Conservation (phyloP, 805 yeast genomes). For the Jamesozyma lodderae region DNA sequence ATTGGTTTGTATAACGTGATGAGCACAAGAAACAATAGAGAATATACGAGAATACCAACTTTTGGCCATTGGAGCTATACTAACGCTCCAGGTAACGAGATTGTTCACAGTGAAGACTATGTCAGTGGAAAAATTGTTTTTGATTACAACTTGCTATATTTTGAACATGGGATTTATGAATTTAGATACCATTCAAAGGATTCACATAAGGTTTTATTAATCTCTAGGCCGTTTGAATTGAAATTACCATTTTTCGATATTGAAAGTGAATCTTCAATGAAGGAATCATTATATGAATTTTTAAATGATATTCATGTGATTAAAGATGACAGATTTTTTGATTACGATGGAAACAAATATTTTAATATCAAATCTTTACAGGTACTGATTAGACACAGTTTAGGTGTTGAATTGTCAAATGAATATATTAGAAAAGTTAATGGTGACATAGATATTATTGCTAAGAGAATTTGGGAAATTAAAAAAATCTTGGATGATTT, state of each 20-base stretch:
- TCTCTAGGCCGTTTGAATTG: slow-evolving; percentile 60
- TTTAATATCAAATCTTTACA: slow-evolving; percentile 21
- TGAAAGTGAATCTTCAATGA: slow-evolving; percentile 5
- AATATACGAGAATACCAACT: slow-evolving; percentile 51
- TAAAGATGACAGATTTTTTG: slow-evolving; percentile 18
- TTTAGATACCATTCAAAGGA: slow-evolving; percentile 60
- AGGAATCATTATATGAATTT: slow-evolving; percentile 17
- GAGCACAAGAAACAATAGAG: slow-evolving; percentile 48
- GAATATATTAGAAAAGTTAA: slow-evolving; percentile 27
- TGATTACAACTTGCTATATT: slow-evolving; percentile 39
- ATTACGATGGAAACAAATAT: slow-evolving; percentile 16
- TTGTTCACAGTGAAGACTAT: slow-evolving; percentile 11
- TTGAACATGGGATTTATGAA: slow-evolving; percentile 67
- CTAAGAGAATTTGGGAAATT: slow-evolving; percentile 22
- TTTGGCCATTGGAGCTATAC: slow-evolving; percentile 57
- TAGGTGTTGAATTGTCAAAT: slow-evolving; percentile 31
- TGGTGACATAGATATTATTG: slow-evolving; percentile 23
- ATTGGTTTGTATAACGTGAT: slow-evolving; percentile 61
- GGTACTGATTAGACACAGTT: slow-evolving; percentile 26
- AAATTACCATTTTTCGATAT: slow-evolving; percentile 32
- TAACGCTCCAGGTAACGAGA: slow-evolving; percentile 13
- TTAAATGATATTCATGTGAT: slow-evolving; percentile 17
- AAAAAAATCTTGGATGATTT: slow-evolving; percentile 23
- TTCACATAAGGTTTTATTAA: slow-evolving; percentile 59
- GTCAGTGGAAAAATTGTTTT: slow-evolving; percentile 43